phyloP scores from a whole-genome alignment of 768 basidiomycete species.

The Phylloporus sp. region DNA sequence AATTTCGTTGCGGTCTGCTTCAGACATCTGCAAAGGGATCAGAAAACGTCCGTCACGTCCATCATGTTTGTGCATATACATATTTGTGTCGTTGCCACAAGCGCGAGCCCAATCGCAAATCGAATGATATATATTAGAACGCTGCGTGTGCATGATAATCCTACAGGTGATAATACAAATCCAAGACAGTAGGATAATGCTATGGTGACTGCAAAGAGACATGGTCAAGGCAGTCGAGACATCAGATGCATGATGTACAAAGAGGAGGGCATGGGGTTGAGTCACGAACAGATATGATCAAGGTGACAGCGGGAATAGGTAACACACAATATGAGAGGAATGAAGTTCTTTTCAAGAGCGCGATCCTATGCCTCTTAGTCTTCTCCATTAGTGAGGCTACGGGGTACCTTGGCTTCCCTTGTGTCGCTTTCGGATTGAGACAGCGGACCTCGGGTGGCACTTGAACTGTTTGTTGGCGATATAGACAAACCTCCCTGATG shows the following conservation, averaged over 20 bases:
- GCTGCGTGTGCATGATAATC: conserved; percentile 16
- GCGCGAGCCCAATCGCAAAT: conserved; percentile 5
- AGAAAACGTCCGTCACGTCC: background rate
- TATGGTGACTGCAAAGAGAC: conserved; percentile 14
- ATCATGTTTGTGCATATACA: background rate
- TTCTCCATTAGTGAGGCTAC: conserved; percentile 7
- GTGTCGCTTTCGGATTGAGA: conserved; percentile 27
- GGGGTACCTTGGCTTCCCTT: conserved; percentile 17
- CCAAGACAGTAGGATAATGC: conserved; percentile 21
- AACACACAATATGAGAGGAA: conserved; percentile 9
- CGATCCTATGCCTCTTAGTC: conserved; percentile 14
- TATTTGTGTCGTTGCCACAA: conserved; percentile 9
- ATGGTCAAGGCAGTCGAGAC: conserved; percentile 13
- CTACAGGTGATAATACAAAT: conserved; percentile 31
- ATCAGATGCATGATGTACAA: conserved; percentile 9
- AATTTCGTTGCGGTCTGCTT: conserved; percentile 19
- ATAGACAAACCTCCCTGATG: conserved; percentile 58
- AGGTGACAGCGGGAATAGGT: conserved; percentile 18
- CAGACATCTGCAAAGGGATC: conserved; percentile 22
- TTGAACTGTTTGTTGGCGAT: conserved; percentile 70
- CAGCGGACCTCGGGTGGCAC: conserved; percentile 56
- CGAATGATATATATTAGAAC: conserved; percentile 19
- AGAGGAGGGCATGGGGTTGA: conserved; percentile 12
- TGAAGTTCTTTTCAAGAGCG: background rate
- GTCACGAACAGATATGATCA: conserved; percentile 23